Evolutionary conservation across 1,284 basidiomycete species (phyloP).

Genomic region (Cutaneotrichosporon cavernicola): DNA sequence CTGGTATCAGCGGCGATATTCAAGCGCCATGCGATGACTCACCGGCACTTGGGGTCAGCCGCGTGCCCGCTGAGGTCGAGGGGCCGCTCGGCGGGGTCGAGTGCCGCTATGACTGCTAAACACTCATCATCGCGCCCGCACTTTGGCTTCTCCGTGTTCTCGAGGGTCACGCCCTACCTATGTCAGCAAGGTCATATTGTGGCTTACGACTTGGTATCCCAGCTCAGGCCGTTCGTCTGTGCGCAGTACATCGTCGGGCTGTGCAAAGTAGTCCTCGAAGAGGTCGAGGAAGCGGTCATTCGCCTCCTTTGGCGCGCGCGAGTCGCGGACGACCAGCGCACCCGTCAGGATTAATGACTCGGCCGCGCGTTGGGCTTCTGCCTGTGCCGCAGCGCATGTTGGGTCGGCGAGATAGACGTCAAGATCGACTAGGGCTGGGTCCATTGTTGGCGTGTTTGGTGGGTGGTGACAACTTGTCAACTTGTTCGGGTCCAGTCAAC

Average conservation of each 20-base stretch:
- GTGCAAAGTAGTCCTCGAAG: conserved; percentile 80
- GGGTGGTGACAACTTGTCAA: background rate
- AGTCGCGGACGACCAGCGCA: conserved; percentile 76
- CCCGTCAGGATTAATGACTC: conserved; percentile 72
- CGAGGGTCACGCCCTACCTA: conserved; percentile 75
- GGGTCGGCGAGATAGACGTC: conserved; percentile 66
- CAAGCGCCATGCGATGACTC: background rate
- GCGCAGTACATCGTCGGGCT: conserved; percentile 62
- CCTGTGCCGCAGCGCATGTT: conserved; percentile 54
- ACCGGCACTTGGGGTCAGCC: conserved; percentile 84
- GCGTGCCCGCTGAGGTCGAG: conserved; percentile 66
- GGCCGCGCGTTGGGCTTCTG: conserved; percentile 61
- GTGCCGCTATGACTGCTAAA: conserved; percentile 48
- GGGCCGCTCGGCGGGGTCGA: conserved; percentile 74
- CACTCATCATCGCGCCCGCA: conserved; percentile 60
- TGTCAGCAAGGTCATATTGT: background rate
- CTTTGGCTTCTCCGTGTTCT: conserved; percentile 89
- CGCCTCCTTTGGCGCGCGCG: conserved; percentile 74
- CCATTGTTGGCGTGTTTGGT: conserved; percentile 9
- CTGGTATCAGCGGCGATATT: conserved; percentile 26
- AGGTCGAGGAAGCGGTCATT: conserved; percentile 76
- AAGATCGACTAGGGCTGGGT: conserved; percentile 60
- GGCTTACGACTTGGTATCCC: conserved; percentile 54
- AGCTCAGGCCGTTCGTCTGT: conserved; percentile 77
- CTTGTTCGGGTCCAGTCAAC: conserved; percentile 7